A percentile compares a stretch with the other conserved stretches of the same genome.
Evolutionary conservation across 2,329 filamentous ascomycete genomes (phyloP).

Genomic region (Hypoxylon sp.): DNA sequence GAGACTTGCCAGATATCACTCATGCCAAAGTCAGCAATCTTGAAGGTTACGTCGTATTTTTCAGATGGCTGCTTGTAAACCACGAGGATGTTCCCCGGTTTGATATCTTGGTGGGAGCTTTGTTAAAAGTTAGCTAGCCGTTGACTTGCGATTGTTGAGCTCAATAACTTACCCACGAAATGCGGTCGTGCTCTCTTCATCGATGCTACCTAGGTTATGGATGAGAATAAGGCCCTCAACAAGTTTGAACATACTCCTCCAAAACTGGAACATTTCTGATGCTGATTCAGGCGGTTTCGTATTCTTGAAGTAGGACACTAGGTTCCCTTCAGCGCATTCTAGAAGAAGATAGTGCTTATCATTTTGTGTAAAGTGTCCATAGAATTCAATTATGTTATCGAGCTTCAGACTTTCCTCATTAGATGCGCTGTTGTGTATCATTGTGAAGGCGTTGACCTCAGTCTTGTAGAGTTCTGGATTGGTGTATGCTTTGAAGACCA

Average conservation of each 20-base stretch:
- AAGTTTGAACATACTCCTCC: constrained; percentile 20
- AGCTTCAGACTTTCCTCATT: neutral
- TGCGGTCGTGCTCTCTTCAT: constrained; percentile 11
- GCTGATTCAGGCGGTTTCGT: constrained; percentile 11
- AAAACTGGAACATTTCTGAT: constrained; percentile 14
- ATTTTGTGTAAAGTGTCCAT: constrained; percentile 13
- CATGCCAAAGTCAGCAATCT: constrained; percentile 24
- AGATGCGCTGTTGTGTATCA: constrained; percentile 17
- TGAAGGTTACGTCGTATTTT: constrained; percentile 10
- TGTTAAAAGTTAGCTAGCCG: neutral
- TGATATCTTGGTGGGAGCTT: constrained; percentile 12
- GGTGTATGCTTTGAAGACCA: constrained; percentile 23
- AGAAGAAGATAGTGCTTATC: constrained; percentile 18
- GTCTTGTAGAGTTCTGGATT: constrained; percentile 7
- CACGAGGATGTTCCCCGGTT: constrained; percentile 7
- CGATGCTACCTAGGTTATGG: constrained; percentile 10
- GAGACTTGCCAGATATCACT: constrained; percentile 18
- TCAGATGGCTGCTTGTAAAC: neutral
- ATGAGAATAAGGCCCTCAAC: constrained; percentile 14
- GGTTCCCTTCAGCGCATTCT: constrained; percentile 13
- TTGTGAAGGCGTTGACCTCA: constrained; percentile 23
- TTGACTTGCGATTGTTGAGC: neutral
- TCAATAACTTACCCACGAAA: constrained; percentile 13
- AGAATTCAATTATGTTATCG: constrained; percentile 17
- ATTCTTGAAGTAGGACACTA: constrained; percentile 12